Percentiles rank a stretch among this genome's conserved stretches.
Evolutionary conservation across 306 rosid species (phyloP).

Genomic region (Lupinus albus): DNA sequence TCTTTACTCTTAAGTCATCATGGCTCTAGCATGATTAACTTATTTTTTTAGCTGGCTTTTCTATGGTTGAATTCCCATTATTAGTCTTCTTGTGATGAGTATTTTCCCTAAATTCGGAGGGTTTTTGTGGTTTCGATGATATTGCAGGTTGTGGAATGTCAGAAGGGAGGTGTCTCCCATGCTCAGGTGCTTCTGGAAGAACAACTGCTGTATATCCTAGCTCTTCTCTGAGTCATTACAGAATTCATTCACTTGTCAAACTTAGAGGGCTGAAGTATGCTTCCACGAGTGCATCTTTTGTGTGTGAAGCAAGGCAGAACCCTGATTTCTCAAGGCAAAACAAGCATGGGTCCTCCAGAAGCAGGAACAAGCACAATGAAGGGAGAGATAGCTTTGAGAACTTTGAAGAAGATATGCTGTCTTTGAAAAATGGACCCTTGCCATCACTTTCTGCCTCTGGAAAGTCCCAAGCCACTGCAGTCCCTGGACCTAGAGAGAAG

Average conservation of each 20-base stretch:
- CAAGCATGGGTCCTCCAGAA: slow-evolving; percentile 61
- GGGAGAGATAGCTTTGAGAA: slow-evolving; percentile 67
- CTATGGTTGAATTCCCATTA: not conserved
- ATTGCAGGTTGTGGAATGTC: slow-evolving; percentile 64
- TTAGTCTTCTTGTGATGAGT: not conserved
- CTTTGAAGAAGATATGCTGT: slow-evolving; percentile 70
- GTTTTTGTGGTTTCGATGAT: slow-evolving; percentile 25
- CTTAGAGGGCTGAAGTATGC: slow-evolving; percentile 53
- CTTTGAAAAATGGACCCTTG: slow-evolving; percentile 75
- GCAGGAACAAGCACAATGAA: slow-evolving; percentile 70
- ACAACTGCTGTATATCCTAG: slow-evolving; percentile 50
- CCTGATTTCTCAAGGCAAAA: slow-evolving; percentile 82
- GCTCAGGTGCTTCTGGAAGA: slow-evolving; percentile 66
- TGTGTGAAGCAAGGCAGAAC: slow-evolving; percentile 70
- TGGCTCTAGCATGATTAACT: slow-evolving; percentile 23
- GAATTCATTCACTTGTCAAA: slow-evolving; percentile 53
- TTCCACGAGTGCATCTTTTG: slow-evolving; percentile 49
- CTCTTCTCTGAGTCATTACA: slow-evolving; percentile 49
- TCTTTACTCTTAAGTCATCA: slow-evolving; percentile 1
- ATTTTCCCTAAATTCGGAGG: slow-evolving; percentile 5
- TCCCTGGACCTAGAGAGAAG: slow-evolving; percentile 92
- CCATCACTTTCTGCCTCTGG: slow-evolving; percentile 59
- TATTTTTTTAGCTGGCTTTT: slow-evolving; percentile 21
- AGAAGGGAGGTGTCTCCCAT: slow-evolving; percentile 63
- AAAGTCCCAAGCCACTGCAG: slow-evolving; percentile 69